These are phyloP conservation scores for Coniferiporia weirii DNA, from an alignment of 1,284 basidiomycete species.

Conservation along the genomic window DNA sequence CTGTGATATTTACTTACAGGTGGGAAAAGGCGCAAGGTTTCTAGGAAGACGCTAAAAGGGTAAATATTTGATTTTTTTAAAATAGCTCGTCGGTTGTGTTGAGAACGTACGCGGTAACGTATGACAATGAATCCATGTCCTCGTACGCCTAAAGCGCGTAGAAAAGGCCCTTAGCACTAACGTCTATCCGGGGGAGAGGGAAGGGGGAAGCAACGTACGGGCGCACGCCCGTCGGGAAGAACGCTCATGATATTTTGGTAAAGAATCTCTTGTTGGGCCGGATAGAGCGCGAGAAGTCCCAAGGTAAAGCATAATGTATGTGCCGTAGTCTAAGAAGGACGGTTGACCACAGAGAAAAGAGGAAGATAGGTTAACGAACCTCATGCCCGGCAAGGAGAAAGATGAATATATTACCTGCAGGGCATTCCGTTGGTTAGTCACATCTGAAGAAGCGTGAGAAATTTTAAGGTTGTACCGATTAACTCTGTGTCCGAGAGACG, in stretches of 20 bases:
- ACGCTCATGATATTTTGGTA: slow-evolving; percentile 34
- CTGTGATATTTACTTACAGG: slow-evolving; percentile 13
- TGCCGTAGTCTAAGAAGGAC: slow-evolving; percentile 25
- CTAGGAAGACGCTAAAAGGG: slow-evolving; percentile 34
- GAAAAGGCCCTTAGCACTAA: background rate
- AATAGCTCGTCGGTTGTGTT: background rate
- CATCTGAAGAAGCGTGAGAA: background rate
- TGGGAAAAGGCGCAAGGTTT: slow-evolving; percentile 39
- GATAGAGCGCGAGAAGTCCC: slow-evolving; percentile 40
- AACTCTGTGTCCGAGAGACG: slow-evolving; percentile 18
- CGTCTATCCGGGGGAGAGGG: background rate
- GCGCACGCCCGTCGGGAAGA: slow-evolving; percentile 30
- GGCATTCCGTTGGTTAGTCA: background rate
- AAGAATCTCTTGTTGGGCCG: slow-evolving; percentile 38
- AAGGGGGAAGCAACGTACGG: slow-evolving; percentile 8
- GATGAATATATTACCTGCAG: slow-evolving; percentile 19
- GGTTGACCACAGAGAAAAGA: background rate
- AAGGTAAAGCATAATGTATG: slow-evolving; percentile 39
- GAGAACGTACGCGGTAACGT: slow-evolving; percentile 13
- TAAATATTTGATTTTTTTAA: background rate
- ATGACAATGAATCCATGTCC: slow-evolving; percentile 14
- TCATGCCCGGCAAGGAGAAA: slow-evolving; percentile 22
- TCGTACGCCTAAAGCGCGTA: slow-evolving; percentile 14
- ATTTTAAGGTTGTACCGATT: slow-evolving; percentile 2
- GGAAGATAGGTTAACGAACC: slow-evolving; percentile 1